Base-by-base conservation (phyloP, 1,284 basidiomycete genomes). In the Sporisorium reilianum region DNA sequence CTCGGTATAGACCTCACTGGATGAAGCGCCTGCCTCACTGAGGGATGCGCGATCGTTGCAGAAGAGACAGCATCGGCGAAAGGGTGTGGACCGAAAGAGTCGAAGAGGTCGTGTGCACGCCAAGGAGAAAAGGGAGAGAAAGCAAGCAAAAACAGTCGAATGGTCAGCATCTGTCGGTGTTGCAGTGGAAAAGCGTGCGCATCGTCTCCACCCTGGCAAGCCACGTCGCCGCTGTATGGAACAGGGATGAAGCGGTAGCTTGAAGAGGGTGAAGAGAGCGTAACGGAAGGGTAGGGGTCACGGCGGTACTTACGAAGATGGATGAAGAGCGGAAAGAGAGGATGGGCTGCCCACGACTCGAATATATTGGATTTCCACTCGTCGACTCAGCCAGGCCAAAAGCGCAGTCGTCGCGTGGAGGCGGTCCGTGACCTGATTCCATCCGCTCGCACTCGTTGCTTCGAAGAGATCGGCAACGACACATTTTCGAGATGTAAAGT, bases 1-100 rank as follows among this genome's bases (percentile, higher is more conserved):
- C 79, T 80, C 79, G 77, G 79, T 79, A 75, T 67, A 74, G 73
- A 79, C 79, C 77, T 80, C 79, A 80, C 77, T 75, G 79, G 75
- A 76, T 78, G 66, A 79, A 80, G 74, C 75, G 75, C 77, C 75
- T 79, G 77, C 76, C 76, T 76, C 73, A 68, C 73, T 75, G 62
- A 72, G 62, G 42, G 59, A 61, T 61, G 64, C 54, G 58, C 44
- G n/a, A 23, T 34, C 12, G 54, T 50, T 52, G 53, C 18, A 55
- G 51, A 48, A 40, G 4, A 49, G 23, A 34, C 12, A 16, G 32
- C 32, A 34, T 7, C 32, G 32, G 32, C 18, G 51, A 20, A 20
- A 1, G 30, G 34, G 8, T 10, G 22, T 36, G 36, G 26, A 25
- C 23, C 16, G 28, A 9, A 30, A 5, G 28, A 30, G 28, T 30